A percentile compares a stretch with the other conserved stretches of the same genome.
Conservation (phyloP, 2,329 filamentous ascomycete genomes). For the Neurospora sp. region DNA sequence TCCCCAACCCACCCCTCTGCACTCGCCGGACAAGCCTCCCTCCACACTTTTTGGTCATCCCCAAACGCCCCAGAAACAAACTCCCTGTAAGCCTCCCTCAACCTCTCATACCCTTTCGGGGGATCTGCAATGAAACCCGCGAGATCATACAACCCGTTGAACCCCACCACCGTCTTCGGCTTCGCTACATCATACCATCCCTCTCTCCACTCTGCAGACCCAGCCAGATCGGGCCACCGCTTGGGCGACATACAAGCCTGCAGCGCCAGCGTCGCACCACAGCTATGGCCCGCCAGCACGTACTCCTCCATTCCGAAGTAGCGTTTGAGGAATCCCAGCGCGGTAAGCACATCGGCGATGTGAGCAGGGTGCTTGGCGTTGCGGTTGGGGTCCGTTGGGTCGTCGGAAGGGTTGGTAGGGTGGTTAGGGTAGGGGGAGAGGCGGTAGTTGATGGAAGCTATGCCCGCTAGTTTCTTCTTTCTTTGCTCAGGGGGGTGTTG, state of each 20-base stretch:
- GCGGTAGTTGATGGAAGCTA: slow-evolving; percentile 56
- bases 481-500: not conserved
- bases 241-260: slow-evolving; percentile 43
- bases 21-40: slow-evolving; percentile 41
- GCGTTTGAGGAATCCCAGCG: slow-evolving; percentile 37
- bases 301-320: slow-evolving; percentile 24
- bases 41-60: slow-evolving; percentile 37
- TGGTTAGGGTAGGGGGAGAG: slow-evolving; percentile 43
- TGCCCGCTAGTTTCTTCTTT: slow-evolving; percentile 38
- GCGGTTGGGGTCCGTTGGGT: slow-evolving; percentile 24
- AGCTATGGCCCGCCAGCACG: slow-evolving; percentile 51
- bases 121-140: slow-evolving; percentile 16
- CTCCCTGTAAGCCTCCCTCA: slow-evolving; percentile 38
- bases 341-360: slow-evolving; percentile 44
- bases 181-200: not conserved
- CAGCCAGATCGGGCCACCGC: slow-evolving; percentile 15
- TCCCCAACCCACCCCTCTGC: slow-evolving; percentile 30
- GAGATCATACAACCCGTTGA: slow-evolving; percentile 20
- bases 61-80: slow-evolving; percentile 56
- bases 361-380: slow-evolving; percentile 50
- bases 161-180: slow-evolving; percentile 13
- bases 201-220: slow-evolving; percentile 3
- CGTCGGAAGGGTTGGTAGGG: slow-evolving; percentile 32
- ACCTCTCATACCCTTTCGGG: slow-evolving; percentile 18
- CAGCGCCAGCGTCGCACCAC: slow-evolving; percentile 52